phyloP scores from a whole-genome alignment of 1,284 basidiomycete genomes.

The Tylopilus sp. region DNA sequence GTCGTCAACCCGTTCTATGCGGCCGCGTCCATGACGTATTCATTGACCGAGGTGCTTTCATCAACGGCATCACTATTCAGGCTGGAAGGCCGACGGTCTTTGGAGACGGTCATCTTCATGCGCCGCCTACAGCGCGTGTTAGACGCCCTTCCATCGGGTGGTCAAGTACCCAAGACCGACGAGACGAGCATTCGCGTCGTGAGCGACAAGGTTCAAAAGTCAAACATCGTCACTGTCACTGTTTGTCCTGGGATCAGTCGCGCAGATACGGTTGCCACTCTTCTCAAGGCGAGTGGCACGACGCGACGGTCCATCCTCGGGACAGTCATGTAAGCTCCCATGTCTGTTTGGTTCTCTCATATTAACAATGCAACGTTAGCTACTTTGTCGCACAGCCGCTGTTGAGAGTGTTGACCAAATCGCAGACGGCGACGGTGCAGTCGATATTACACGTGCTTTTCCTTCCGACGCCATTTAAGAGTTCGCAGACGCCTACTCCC shows the following conservation, averaged over 20 bases:
- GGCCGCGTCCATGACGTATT: constrained; percentile 68
- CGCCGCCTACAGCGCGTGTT: constrained; percentile 83
- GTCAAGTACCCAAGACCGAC: constrained; percentile 66
- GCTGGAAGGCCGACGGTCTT: constrained; percentile 71
- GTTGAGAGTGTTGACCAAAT: constrained; percentile 72
- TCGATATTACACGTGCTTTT: constrained; percentile 78
- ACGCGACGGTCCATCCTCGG: constrained; percentile 52
- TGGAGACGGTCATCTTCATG: constrained; percentile 71
- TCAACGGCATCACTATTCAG: constrained; percentile 55
- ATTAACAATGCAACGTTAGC: constrained; percentile 46
- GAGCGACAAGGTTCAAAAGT: constrained; percentile 62
- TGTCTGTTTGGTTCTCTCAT: constrained; percentile 18
- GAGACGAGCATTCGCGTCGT: constrained; percentile 58
- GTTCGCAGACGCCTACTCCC: constrained; percentile 26
- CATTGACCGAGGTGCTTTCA: constrained; percentile 36
- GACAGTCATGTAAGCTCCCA: constrained; percentile 52
- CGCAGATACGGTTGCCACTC: constrained; percentile 68
- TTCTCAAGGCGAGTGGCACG: constrained; percentile 61
- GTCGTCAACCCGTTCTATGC: constrained; percentile 89
- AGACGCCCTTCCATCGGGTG: constrained; percentile 74
- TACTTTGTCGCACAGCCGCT: constrained; percentile 72
- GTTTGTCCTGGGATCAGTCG: constrained; percentile 82
- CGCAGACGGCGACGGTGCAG: constrained; percentile 66
- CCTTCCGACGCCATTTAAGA: constrained; percentile 79
- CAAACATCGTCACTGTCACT: constrained; percentile 77